These are phyloP conservation scores for Diospyros kaki DNA, from an alignment of 148 eudicot species.

Conservation along the genomic window DNA sequence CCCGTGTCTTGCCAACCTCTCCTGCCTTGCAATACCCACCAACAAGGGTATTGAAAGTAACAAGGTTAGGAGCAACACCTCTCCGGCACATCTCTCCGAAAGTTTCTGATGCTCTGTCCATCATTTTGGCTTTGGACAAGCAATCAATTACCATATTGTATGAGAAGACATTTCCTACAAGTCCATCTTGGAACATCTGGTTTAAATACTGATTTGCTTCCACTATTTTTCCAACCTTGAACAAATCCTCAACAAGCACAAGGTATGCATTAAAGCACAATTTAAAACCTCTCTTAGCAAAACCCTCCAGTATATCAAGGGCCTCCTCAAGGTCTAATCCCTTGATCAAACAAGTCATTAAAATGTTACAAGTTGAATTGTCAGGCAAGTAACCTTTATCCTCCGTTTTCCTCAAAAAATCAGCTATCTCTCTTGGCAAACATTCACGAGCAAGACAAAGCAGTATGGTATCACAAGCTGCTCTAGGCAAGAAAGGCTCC, in stretches of 20 bases:
- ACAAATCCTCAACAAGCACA: conserved; percentile 48
- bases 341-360: conserved; percentile 69
- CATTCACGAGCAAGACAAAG: conserved; percentile 51
- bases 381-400: conserved; percentile 71
- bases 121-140: conserved; percentile 67
- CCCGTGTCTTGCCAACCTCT: conserved; percentile 48
- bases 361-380: conserved; percentile 51
- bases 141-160: conserved; percentile 83
- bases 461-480: conserved; percentile 58
- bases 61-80: conserved; percentile 62
- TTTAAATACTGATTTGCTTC: conserved; percentile 53
- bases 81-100: conserved; percentile 53
- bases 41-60: conserved; percentile 78
- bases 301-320: conserved; percentile 55
- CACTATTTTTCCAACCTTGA: conserved; percentile 36
- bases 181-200: conserved; percentile 42
- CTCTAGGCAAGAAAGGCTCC: conserved; percentile 50
- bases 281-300: conserved; percentile 34
- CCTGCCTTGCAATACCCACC: conserved; percentile 66
- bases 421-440: conserved; percentile 55
- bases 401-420: conserved; percentile 40
- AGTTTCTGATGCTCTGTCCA: conserved; percentile 46
- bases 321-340: conserved; percentile 55
- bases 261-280: conserved; percentile 55
- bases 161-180: conserved; percentile 50